Conservation (phyloP, 2,329 filamentous ascomycete species). For the Tolypocladium amazonense region DNA sequence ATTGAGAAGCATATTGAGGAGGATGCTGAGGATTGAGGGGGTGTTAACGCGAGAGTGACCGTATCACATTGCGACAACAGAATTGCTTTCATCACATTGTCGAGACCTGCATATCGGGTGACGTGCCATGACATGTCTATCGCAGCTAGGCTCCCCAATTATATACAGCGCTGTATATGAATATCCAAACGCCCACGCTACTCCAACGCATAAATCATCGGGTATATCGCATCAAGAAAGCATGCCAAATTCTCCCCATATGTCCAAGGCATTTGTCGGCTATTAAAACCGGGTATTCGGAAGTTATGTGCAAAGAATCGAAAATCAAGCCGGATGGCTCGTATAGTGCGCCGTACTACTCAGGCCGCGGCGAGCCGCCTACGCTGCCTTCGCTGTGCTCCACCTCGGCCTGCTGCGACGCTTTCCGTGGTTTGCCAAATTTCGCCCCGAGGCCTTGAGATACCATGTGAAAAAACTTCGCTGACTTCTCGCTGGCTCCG, state of each 20-base stretch:
- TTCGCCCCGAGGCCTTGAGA: slow-evolving; percentile 15
- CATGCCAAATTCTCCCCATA: neutral
- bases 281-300: too few relatives aligned
- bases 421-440: slow-evolving; percentile 14
- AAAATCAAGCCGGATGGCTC: neutral
- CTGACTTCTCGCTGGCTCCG: slow-evolving; percentile 8
- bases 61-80: too few relatives aligned
- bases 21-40: neutral
- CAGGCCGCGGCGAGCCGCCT: slow-evolving; percentile 4
- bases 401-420: slow-evolving; percentile 17
- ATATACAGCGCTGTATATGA: neutral
- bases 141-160: neutral
- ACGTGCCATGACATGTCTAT: neutral
- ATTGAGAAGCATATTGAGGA: slow-evolving; percentile 28
- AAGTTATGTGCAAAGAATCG: neutral
- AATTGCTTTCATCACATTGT: neutral
- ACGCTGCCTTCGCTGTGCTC: slow-evolving; percentile 17
- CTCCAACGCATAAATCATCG: neutral
- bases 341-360: slow-evolving; percentile 3
- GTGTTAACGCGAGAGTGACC: too few relatives aligned
- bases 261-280: neutral
- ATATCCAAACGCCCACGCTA: neutral
- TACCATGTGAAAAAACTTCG: slow-evolving; percentile 13
- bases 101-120: too few relatives aligned
- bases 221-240: slow-evolving; percentile 5